Percentiles rank a stretch among this genome's conserved stretches.
Conservation (phyloP, 306 rosid species). For the Sicyos edulis region DNA sequence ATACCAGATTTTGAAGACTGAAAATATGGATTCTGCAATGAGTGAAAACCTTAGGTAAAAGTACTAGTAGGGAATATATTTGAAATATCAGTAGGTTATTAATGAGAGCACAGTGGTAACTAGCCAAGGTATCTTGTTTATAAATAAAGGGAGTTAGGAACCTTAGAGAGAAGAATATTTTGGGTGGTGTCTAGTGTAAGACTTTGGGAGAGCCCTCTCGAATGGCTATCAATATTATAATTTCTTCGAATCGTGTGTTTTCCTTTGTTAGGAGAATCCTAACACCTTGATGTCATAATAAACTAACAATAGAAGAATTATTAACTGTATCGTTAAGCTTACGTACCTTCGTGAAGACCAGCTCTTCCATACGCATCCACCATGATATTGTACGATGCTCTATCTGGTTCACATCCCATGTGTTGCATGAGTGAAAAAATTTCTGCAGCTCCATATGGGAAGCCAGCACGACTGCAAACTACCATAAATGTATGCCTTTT, state of each 20-base stretch:
- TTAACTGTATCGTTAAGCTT: background rate
- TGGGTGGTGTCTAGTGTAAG: too few species aligned
- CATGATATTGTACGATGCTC: conserved; percentile 85
- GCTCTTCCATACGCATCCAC: conserved; percentile 97
- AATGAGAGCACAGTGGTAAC: too few species aligned
- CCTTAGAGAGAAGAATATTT: too few species aligned
- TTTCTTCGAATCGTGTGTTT: too few species aligned
- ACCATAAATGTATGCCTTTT: conserved; percentile 17
- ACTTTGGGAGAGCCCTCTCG: too few species aligned
- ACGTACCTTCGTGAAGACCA: conserved; percentile 74
- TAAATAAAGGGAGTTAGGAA: too few species aligned
- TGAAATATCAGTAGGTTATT: too few species aligned
- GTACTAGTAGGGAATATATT: too few species aligned
- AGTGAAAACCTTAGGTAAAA: background rate
- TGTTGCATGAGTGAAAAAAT: conserved; percentile 90
- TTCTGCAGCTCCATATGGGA: conserved; percentile 85
- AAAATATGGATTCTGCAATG: background rate
- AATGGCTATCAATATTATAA: too few species aligned
- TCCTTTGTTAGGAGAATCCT: too few species aligned
- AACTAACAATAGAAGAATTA: conserved; percentile 3
- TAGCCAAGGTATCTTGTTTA: too few species aligned
- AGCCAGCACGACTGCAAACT: conserved; percentile 74
- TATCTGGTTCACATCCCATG: conserved; percentile 98
- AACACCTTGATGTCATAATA: background rate
- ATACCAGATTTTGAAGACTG: background rate